These are phyloP conservation scores for Salvia miltiorrhiza DNA, from an alignment of 257 asterid species.

Conservation along the genomic window DNA sequence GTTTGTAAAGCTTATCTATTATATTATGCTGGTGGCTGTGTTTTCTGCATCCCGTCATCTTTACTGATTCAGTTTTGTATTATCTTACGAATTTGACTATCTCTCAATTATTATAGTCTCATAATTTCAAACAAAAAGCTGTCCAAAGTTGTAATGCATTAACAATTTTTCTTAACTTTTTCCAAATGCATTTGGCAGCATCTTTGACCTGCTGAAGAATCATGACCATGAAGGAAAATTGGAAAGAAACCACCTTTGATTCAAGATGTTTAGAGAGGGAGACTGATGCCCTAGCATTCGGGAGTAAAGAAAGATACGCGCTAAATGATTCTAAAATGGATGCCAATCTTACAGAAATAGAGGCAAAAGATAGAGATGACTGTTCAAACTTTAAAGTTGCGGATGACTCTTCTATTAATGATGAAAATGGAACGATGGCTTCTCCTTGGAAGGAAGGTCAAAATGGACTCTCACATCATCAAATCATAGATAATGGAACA, in stretches of 20 bases:
- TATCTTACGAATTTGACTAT: neutral
- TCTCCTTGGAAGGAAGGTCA: constrained; percentile 27
- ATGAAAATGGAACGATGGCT: constrained; percentile 21
- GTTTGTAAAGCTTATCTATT: neutral
- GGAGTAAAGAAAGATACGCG: constrained; percentile 31
- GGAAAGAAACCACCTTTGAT: constrained; percentile 34
- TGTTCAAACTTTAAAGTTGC: constrained; percentile 27
- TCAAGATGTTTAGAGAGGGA: constrained; percentile 35
- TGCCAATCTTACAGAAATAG: constrained; percentile 19
- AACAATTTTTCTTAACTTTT: constrained; percentile 28
- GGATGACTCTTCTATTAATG: constrained; percentile 30
- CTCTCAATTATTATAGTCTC: neutral
- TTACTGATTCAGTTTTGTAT: neutral
- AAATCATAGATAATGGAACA: constrained; percentile 20
- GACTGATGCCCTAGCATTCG: constrained; percentile 31
- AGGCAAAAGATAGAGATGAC: constrained; percentile 28
- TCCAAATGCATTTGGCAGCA: constrained; percentile 35
- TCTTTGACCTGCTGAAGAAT: constrained; percentile 41
- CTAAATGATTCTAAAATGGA: constrained; percentile 31
- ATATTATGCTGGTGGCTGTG: neutral
- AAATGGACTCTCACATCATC: constrained; percentile 21
- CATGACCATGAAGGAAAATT: constrained; percentile 57
- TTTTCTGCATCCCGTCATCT: neutral
- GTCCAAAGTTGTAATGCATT: constrained; percentile 1
- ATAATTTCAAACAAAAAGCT: neutral